These are phyloP conservation scores for Metarhizium brunneum DNA, from an alignment of 2,329 filamentous ascomycete genomes.

Conservation along the genomic window DNA sequence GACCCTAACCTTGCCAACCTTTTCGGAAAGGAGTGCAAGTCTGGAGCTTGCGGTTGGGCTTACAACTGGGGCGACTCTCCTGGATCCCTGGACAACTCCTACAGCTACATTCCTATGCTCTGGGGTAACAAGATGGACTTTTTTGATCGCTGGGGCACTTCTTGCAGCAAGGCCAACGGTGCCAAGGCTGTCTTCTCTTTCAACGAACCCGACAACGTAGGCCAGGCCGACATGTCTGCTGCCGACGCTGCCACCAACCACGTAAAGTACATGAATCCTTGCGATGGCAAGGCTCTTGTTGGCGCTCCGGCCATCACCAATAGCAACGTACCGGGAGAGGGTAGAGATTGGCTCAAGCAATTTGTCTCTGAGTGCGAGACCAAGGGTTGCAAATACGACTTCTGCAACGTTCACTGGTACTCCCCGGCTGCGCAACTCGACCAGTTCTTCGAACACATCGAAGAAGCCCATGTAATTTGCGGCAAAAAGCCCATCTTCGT, in stretches of 20 bases:
- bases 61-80: conserved; percentile 58
- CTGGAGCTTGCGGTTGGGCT: conserved; percentile 41
- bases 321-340: conserved; percentile 38
- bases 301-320: conserved; percentile 54
- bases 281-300: conserved; percentile 42
- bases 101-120: conserved; percentile 59
- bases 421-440: conserved; percentile 34
- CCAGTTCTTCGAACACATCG: conserved; percentile 46
- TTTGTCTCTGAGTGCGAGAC: not conserved
- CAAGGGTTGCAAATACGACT: conserved; percentile 43
- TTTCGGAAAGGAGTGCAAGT: conserved; percentile 34
- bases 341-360: conserved; percentile 32
- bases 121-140: conserved; percentile 42
- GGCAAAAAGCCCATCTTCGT: conserved; percentile 47
- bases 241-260: conserved; percentile 41
- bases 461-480: conserved; percentile 35
- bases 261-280: conserved; percentile 45
- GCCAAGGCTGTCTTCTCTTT: conserved; percentile 52
- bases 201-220: conserved; percentile 59
- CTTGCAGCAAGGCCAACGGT: conserved; percentile 42
- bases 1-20: conserved; percentile 39
- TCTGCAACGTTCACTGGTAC: conserved; percentile 58
- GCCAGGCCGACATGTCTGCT: conserved; percentile 52
- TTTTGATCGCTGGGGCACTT: conserved; percentile 38
- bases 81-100: conserved; percentile 29